phyloP scores from a whole-genome alignment of 441 rosid genomes.

The Hypseocharis bilobata region DNA sequence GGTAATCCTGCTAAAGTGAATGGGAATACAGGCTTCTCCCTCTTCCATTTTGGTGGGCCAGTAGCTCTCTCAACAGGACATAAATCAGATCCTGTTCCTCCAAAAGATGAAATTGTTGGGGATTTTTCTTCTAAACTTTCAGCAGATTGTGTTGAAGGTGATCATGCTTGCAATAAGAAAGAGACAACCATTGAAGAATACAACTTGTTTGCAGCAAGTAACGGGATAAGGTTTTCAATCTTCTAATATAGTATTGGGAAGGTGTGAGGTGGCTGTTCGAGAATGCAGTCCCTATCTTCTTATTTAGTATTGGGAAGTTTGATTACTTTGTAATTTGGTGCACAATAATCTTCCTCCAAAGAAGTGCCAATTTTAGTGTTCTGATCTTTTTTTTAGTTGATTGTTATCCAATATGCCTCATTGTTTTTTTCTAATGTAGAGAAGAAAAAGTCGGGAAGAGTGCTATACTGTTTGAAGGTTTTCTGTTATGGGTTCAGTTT shows the following conservation, averaged over 20 bases:
- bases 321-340: slow-evolving; percentile 38
- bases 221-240: slow-evolving; percentile 60
- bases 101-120: slow-evolving; percentile 37
- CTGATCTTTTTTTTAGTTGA: slow-evolving; percentile 28
- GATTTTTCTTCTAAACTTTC: slow-evolving; percentile 44
- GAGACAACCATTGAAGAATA: slow-evolving; percentile 57
- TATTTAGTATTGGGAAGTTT: slow-evolving; percentile 33
- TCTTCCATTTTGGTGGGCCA: slow-evolving; percentile 89
- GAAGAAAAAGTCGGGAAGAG: slow-evolving; percentile 28
- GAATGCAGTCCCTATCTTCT: slow-evolving; percentile 34
- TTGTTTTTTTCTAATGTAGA: slow-evolving; percentile 29
- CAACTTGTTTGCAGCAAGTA: slow-evolving; percentile 78
- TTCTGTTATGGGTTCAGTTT: slow-evolving; percentile 27
- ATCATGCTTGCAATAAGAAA: slow-evolving; percentile 38
- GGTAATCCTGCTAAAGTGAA: slow-evolving; percentile 26
- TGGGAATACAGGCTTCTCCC: slow-evolving; percentile 50
- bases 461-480: slow-evolving; percentile 28
- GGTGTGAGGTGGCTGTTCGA: no score
- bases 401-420: slow-evolving; percentile 31
- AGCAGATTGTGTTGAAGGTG: slow-evolving; percentile 37
- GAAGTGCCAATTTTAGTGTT: slow-evolving; percentile 32
- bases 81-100: slow-evolving; percentile 30
- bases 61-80: slow-evolving; percentile 49
- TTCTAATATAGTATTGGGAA: no score
- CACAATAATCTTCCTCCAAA: slow-evolving; percentile 37